These are phyloP conservation scores for Yarrowia sp. DNA, from an alignment of 805 yeast genomes.

Conservation along the genomic window DNA sequence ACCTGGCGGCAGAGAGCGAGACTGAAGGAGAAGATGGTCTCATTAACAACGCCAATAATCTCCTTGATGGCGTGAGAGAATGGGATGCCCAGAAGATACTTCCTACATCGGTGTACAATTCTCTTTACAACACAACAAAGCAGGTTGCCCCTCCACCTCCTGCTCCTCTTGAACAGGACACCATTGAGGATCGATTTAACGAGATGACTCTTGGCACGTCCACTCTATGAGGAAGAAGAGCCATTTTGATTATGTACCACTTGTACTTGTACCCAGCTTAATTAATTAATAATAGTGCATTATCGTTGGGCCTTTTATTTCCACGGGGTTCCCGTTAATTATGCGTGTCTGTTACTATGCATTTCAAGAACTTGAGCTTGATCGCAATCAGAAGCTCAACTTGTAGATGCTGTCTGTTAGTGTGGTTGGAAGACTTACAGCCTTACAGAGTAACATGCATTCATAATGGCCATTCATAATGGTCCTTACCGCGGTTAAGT, in stretches of 20 bases:
- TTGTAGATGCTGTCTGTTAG: too few relatives aligned
- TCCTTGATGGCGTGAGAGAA: slow-evolving; percentile 8
- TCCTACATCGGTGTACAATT: not conserved
- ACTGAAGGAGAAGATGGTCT: slow-evolving; percentile 15
- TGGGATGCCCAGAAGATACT: slow-evolving; percentile 11
- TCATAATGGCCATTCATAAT: too few relatives aligned
- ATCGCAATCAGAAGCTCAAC: too few relatives aligned
- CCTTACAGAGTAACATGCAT: too few relatives aligned
- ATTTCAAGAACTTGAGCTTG: too few relatives aligned
- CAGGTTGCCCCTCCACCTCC: not conserved
- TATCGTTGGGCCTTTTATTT: not conserved
- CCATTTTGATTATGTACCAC: too few relatives aligned
- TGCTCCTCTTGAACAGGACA: slow-evolving; percentile 17
- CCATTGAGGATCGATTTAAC: slow-evolving; percentile 24
- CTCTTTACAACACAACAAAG: slow-evolving; percentile 10
- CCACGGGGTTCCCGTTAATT: too few relatives aligned
- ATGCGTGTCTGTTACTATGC: too few relatives aligned
- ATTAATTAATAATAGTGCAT: not conserved
- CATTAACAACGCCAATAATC: slow-evolving; percentile 11
- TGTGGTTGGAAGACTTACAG: too few relatives aligned
- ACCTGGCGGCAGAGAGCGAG: slow-evolving; percentile 75
- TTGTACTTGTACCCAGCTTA: not conserved
- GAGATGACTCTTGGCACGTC: slow-evolving; percentile 15
- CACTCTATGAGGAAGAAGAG: not conserved
- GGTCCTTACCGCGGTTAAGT: too few relatives aligned